A percentile compares a stretch with the other conserved stretches of the same genome.
These are phyloP conservation scores for Triticum aestivum DNA, from an alignment of 176 grass and related monocot genomes.

Conservation along the genomic window DNA sequence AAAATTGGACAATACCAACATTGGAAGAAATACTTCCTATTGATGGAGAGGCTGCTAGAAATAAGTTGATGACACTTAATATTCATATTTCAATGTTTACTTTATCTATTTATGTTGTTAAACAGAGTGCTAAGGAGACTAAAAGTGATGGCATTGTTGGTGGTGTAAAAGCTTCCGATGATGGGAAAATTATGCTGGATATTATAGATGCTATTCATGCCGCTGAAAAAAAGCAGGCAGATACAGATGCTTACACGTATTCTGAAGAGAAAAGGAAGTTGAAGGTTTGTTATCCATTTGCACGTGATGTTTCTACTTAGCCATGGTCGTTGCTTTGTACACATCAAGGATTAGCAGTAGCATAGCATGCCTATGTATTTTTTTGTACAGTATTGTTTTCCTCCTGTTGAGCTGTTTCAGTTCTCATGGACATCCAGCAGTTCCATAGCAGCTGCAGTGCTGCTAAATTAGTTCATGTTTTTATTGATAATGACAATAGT, in stretches of 20 bases:
- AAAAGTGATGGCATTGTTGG: conserved; percentile 31
- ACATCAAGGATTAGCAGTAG: neutral
- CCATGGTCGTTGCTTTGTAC: conserved; percentile 13
- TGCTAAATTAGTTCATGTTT: neutral
- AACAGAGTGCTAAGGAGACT: conserved; percentile 37
- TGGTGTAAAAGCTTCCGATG: conserved; percentile 36
- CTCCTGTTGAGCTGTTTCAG: neutral
- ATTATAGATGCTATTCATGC: conserved; percentile 94
- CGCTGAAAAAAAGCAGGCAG: conserved; percentile 91
- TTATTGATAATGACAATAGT: neutral
- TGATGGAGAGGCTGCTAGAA: neutral
- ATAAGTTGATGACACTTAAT: conserved; percentile 7
- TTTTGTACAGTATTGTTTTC: conserved; percentile 2
- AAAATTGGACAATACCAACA: neutral
- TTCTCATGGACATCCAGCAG: neutral
- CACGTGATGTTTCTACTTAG: conserved; percentile 15
- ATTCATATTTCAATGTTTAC: conserved; percentile 5
- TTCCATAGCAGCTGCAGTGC: neutral
- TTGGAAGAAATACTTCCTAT: neutral
- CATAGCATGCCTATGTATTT: neutral
- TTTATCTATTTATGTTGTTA: conserved; percentile 3
- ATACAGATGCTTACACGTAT: conserved; percentile 84
- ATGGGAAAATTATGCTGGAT: conserved; percentile 73
- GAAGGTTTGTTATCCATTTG: conserved; percentile 59
- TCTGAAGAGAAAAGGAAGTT: conserved; percentile 96